Evolutionary conservation across 768 basidiomycete genomes (phyloP).

Genomic region (Hemileccinum rubropunctum): DNA sequence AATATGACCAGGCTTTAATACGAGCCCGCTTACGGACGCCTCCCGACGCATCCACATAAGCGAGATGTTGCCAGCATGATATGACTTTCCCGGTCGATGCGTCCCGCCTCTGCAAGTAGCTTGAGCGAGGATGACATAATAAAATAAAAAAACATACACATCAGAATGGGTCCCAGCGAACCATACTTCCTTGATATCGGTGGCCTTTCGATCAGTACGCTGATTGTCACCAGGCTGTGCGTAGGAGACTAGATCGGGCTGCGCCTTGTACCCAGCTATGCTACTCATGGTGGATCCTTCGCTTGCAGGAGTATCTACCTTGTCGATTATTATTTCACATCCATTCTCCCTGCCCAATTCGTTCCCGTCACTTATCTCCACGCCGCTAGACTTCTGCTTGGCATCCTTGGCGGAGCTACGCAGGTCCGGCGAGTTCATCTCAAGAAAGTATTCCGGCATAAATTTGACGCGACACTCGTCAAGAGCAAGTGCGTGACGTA

Average conservation of each 20-base stretch:
- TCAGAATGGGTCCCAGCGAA: slow-evolving; percentile 47
- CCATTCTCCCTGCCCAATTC: background rate
- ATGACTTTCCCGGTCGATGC: slow-evolving; percentile 10
- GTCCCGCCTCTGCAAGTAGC: slow-evolving; percentile 12
- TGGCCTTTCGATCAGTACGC: background rate
- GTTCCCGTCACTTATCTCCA: background rate
- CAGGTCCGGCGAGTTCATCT: slow-evolving; percentile 24
- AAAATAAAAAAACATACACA: slow-evolving; percentile 16
- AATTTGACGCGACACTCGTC: slow-evolving; percentile 61
- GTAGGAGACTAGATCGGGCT: background rate
- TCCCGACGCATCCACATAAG: slow-evolving; percentile 33
- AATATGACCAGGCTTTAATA: slow-evolving; percentile 16
- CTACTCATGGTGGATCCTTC: slow-evolving; percentile 1
- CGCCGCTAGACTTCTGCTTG: slow-evolving; percentile 15
- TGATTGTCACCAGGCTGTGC: background rate
- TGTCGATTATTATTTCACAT: background rate
- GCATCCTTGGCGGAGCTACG: slow-evolving; percentile 13
- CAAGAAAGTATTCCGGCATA: slow-evolving; percentile 38
- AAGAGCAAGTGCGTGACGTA: slow-evolving; percentile 62
- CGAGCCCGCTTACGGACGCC: slow-evolving; percentile 22
- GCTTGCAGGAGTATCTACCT: background rate
- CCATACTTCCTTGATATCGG: slow-evolving; percentile 56
- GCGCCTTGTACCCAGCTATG: background rate
- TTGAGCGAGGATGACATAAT: background rate
- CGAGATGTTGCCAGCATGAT: slow-evolving; percentile 16